Base-by-base conservation (phyloP, 371 early-diverging fungal genomes). In the Syncephalastrum sp. region DNA sequence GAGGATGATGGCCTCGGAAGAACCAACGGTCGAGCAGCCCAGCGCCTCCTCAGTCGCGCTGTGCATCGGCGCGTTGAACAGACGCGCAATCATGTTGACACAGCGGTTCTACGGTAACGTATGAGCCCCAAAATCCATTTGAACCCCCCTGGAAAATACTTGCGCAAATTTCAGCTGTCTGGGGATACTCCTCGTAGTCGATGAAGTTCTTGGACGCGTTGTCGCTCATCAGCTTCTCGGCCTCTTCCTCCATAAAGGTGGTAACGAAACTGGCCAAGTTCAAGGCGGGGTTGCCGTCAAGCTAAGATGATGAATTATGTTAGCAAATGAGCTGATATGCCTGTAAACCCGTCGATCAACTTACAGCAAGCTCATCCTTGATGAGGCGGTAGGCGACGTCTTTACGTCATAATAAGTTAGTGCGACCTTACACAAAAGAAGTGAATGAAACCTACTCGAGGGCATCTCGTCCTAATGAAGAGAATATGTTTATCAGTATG, bases 261-360 rank as follows among this genome's bases (percentile, higher is more conserved):
- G 88, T 86, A 21, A 91, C 87, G 65, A 90, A 91, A 23, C 82
- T 79, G 23, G 90, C 90, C 53, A 88, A 70, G 68, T 90, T 90
- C 42, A 88, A 71, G 27, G 75, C 71, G 25, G 89, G 89, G 27
- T 83, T 82, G 49, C 89, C 88, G 57, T 91, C 86, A 44, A 87
- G 74, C 71, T 78, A 61, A 1, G 15, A n/a, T 21, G 25, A 19
- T 2, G 8, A 38, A 5, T 33, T 8, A 51, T 44, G 50, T 33
- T 17, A 25, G n/a, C 4, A n/a, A 24, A 49, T 14, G 2, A 23
- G n/a, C 43, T 19, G 46, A 38, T 50, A 54, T 16, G 12, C 46
- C 15, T 42, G 3, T 6, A 27, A 21, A 13, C 17, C 4, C 6
- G 33, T 6, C 0, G 17, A 27, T 16, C 1, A 42, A 41, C 70